Evolutionary conservation across 352 stramenopile species (phyloP).

Genomic region (Phytopythium mirpurense): DNA sequence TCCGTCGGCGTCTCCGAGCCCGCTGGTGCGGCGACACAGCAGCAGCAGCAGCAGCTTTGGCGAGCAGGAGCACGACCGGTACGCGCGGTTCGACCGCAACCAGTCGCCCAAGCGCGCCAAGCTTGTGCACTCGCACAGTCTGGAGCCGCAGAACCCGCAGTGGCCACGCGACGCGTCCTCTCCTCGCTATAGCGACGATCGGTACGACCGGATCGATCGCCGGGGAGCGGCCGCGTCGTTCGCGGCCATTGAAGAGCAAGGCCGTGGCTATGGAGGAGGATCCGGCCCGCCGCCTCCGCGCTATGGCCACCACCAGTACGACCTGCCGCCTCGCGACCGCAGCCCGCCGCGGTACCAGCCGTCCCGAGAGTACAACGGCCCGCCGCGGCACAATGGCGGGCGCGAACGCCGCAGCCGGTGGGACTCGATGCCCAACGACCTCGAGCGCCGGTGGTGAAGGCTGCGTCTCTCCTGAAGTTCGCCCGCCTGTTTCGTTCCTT

Average conservation of each 20-base stretch:
- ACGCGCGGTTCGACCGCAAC: slow-evolving; percentile 15
- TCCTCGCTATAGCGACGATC: slow-evolving; percentile 10
- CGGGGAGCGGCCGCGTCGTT: slow-evolving; percentile 15
- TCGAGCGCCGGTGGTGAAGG: slow-evolving; percentile 26
- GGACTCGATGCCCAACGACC: slow-evolving; percentile 33
- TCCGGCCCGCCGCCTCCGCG: slow-evolving; percentile 9
- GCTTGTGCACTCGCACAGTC: slow-evolving; percentile 58
- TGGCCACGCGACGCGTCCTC: slow-evolving; percentile 25
- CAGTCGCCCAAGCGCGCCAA: slow-evolving; percentile 47
- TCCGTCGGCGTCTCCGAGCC: not conserved
- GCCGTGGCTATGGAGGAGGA: slow-evolving; percentile 4
- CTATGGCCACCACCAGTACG: slow-evolving; percentile 20
- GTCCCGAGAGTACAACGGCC: not conserved
- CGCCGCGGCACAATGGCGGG: not conserved
- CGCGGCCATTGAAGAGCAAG: slow-evolving; percentile 24
- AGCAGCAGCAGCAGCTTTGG: slow-evolving; percentile 19
- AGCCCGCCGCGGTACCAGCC: slow-evolving; percentile 4
- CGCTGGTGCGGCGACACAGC: slow-evolving; percentile 40
- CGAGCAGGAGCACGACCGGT: slow-evolving; percentile 14
- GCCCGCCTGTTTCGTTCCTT: not conserved
- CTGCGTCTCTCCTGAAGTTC: not conserved
- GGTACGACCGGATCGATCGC: slow-evolving; percentile 5
- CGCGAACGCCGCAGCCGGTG: slow-evolving; percentile 22
- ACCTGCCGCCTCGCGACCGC: slow-evolving; percentile 9
- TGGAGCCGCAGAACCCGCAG: slow-evolving; percentile 40